A percentile compares a stretch with the other conserved stretches of the same genome.
phyloP scores from a whole-genome alignment of 345 rosid genomes.

The Eucalyptus camaldulensis region DNA sequence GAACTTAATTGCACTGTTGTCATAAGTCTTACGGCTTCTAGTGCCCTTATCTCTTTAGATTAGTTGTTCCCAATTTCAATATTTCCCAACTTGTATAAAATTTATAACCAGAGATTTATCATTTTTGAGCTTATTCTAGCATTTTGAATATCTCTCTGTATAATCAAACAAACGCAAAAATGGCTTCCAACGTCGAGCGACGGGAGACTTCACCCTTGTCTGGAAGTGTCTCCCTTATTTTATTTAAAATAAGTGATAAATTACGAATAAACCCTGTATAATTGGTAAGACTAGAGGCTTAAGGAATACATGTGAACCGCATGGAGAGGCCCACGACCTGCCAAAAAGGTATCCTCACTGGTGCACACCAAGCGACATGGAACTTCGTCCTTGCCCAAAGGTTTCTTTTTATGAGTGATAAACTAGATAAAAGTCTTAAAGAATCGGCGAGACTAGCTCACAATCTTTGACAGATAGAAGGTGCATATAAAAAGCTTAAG shows the following conservation, averaged over 20 bases:
- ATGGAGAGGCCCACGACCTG: neutral
- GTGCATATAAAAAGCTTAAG: neutral
- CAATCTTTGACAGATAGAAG: neutral
- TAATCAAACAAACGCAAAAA: neutral
- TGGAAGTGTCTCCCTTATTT: neutral
- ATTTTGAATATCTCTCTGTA: neutral
- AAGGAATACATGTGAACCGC: neutral
- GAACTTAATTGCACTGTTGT: accelerated
- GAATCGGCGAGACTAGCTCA: neutral
- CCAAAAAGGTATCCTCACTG: neutral
- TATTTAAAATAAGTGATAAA: neutral
- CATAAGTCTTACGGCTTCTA: no score
- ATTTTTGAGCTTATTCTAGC: neutral
- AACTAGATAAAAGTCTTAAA: neutral
- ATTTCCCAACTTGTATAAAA: neutral
- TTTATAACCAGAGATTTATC: neutral
- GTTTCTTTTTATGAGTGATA: neutral
- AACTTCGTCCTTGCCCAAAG: neutral
- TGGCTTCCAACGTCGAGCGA: neutral
- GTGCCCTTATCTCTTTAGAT: neutral
- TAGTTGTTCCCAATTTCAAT: neutral
- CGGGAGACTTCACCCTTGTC: neutral
- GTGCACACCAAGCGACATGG: neutral
- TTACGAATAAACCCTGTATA: neutral
- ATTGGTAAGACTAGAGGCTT: neutral